Evolutionary conservation across 2,329 filamentous ascomycete species (phyloP), one percentile per base, ranked within the genome.

Genomic region (Paecilomyces niveus): DNA sequence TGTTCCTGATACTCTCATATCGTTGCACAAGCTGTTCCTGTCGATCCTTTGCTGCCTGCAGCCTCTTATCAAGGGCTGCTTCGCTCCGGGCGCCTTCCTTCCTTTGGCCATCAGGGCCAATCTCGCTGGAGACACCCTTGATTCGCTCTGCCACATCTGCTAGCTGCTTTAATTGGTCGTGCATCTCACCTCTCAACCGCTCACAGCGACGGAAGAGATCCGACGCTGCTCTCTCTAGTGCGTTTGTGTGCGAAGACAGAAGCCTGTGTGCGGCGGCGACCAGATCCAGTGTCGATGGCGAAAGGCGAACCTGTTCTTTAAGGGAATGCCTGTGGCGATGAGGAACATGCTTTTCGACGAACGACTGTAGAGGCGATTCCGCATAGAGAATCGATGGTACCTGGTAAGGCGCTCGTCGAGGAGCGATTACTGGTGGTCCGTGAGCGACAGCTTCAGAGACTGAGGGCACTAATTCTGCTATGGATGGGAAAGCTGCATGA

Each of bases 161-260:
- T 26, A 80, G 70, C 39, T 77, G 75, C 55, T 72, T 73, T 29
- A 81, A 64, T 62, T 81, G 79, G 52, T 79, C 76, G 11, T 70
- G 68, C 65, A 81, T 74, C 63, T 81, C 79, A 13, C 75, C 73
- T 58, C 73, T 72, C 51, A 81, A 62, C 18, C 78, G 69, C 57
- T 81, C 78, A 61, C 79, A 81, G n/a, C 79, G 75, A 35, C 78
- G 76, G 68, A 81, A 81, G n/a, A 81, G 69, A 62, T 81, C 79
- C 2, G 79, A 78, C 10, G 78, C 79, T 9, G 79, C 79, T 58
- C 72, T 68, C 57, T 79, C 77, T 5, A 81, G 68, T 11, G 72
- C 66, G 56, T 76, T 72, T 4, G 79, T 81, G 62, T 81, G 76
- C 24, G 71, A 65, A 32, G 76, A 76, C 21, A 81, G 64, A 3